Conservation (phyloP, 441 rosid genomes). For the Sinapis alba region DNA sequence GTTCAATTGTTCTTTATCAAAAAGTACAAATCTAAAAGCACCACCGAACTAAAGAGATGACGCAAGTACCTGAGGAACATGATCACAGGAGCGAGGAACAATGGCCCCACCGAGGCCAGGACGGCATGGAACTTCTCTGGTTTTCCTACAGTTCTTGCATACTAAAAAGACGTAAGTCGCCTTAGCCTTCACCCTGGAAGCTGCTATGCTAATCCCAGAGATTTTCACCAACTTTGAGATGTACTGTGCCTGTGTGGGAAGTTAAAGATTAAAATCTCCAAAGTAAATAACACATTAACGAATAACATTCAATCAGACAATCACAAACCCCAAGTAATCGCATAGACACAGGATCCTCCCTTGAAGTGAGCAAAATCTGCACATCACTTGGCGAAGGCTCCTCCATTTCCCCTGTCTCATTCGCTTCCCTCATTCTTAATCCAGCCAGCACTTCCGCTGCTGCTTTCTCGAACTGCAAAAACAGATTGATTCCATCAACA, state of each 20-base stretch:
- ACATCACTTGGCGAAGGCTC: slow-evolving; percentile 70
- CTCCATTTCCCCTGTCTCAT: slow-evolving; percentile 82
- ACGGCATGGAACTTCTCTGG: slow-evolving; percentile 78
- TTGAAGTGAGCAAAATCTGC: slow-evolving; percentile 81
- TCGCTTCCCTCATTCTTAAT: slow-evolving; percentile 74
- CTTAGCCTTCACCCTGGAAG: slow-evolving; percentile 96
- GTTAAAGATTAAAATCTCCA: not conserved
- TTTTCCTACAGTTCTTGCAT: slow-evolving; percentile 85
- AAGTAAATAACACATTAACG: not conserved
- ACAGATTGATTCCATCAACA: not conserved
- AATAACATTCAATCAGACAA: not conserved
- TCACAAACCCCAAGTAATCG: slow-evolving; percentile 73
- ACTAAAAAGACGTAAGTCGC: slow-evolving; percentile 85
- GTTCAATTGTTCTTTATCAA: slow-evolving; percentile 11
- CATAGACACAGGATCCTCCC: slow-evolving; percentile 84
- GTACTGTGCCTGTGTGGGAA: slow-evolving; percentile 62
- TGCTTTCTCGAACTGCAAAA: slow-evolving; percentile 78
- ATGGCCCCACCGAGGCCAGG: slow-evolving; percentile 99
- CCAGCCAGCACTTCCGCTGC: slow-evolving; percentile 85
- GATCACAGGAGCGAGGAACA: slow-evolving; percentile 92
- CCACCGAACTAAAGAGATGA: not conserved
- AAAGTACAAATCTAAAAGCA: not conserved
- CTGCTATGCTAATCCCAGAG: slow-evolving; percentile 91
- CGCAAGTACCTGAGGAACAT: slow-evolving; percentile 74
- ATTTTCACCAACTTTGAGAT: slow-evolving; percentile 90